These are phyloP conservation scores for Colletotrichum siamense DNA, from an alignment of 2,329 filamentous ascomycete genomes.

Conservation along the genomic window DNA sequence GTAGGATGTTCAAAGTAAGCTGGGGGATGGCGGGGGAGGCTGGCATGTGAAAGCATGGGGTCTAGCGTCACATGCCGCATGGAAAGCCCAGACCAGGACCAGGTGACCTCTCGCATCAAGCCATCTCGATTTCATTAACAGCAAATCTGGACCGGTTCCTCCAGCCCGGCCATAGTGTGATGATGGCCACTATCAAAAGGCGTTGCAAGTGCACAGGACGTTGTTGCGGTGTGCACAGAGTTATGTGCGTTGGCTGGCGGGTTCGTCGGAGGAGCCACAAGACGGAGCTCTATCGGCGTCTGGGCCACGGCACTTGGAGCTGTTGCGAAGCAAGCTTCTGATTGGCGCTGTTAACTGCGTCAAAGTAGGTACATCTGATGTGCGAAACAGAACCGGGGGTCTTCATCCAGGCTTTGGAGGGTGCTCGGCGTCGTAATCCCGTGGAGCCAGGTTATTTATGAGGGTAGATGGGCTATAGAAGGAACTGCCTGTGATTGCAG, in stretches of 20 bases:
- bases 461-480: background rate
- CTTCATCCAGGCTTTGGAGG: background rate
- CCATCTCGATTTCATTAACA: background rate
- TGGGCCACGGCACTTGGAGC: background rate
- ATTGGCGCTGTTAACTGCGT: conserved; percentile 17
- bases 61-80: conserved; percentile 12
- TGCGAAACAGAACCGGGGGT: conserved; percentile 2
- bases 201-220: background rate
- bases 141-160: background rate
- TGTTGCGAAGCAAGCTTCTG: background rate
- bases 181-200: background rate
- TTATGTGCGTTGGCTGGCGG: background rate
- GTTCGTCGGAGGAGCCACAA: background rate
- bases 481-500: background rate
- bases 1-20: background rate
- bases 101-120: conserved; percentile 1
- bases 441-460: background rate
- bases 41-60: conserved; percentile 6
- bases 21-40: background rate
- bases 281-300: background rate
- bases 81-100: background rate
- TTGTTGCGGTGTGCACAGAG: background rate
- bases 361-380: background rate
- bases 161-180: background rate
- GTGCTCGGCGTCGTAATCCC: background rate